These are phyloP conservation scores for Pyracantha coccinea DNA, from an alignment of 331 rosid genomes.

Conservation along the genomic window DNA sequence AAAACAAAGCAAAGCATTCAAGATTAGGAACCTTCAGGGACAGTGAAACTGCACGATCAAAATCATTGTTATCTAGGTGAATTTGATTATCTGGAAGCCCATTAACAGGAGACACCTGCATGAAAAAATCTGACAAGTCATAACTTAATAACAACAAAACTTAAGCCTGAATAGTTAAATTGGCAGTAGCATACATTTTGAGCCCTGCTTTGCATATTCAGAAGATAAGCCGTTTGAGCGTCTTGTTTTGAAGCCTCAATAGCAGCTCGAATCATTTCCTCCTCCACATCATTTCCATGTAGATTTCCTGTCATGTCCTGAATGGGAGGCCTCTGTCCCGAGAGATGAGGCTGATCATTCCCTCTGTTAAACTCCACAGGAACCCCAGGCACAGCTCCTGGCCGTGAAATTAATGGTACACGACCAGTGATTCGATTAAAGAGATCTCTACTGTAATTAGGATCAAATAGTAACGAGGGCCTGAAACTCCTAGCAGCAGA, in stretches of 20 bases:
- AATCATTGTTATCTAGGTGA: conserved; percentile 51
- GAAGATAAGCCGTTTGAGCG: conserved; percentile 31
- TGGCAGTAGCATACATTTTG: conserved; percentile 19
- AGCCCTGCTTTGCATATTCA: conserved; percentile 18
- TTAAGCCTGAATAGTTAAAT: conserved; percentile 12
- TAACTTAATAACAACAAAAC: background rate
- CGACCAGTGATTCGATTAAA: conserved; percentile 26
- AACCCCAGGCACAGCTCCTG: conserved; percentile 20
- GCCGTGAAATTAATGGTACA: conserved; percentile 23
- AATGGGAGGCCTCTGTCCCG: conserved; percentile 24
- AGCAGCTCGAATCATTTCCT: conserved; percentile 77
- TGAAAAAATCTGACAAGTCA: background rate
- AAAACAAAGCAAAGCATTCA: background rate
- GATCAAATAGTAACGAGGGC: conserved; percentile 66
- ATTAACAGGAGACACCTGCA: conserved; percentile 38
- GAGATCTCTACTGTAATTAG: conserved; percentile 67
- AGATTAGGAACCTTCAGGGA: conserved; percentile 54
- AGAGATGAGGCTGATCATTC: conserved; percentile 25
- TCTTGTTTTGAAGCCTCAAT: conserved; percentile 71
- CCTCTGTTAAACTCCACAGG: conserved; percentile 28
- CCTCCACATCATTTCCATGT: conserved; percentile 37
- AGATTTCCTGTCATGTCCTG: conserved; percentile 10
- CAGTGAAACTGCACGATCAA: conserved; percentile 65
- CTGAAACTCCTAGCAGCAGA: conserved; percentile 68
- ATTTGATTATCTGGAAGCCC: conserved; percentile 27